phyloP scores from a whole-genome alignment of 805 yeast species.

The Saturnispora mendoncae region DNA sequence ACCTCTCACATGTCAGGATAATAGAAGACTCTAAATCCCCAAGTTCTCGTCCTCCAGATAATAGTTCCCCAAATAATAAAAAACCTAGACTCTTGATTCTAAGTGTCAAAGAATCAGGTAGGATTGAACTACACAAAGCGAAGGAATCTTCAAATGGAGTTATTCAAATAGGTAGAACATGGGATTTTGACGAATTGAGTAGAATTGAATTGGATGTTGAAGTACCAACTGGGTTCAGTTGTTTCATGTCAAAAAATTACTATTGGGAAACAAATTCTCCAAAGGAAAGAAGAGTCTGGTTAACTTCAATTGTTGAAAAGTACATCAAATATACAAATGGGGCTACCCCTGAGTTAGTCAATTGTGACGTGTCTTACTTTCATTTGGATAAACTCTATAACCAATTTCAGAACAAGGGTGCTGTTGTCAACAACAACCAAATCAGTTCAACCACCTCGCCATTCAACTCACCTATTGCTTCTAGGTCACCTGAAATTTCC shows the following conservation, averaged over 20 bases:
- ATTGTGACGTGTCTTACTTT: slow-evolving; percentile 36
- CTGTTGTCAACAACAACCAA: not conserved
- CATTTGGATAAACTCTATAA: slow-evolving; percentile 17
- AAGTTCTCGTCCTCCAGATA: slow-evolving; percentile 55
- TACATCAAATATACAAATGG: slow-evolving; percentile 51
- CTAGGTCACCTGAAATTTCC: not conserved
- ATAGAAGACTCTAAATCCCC: slow-evolving; percentile 70
- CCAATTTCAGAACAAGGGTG: not conserved
- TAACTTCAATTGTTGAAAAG: slow-evolving; percentile 42
- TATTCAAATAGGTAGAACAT: slow-evolving; percentile 86
- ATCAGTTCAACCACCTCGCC: not conserved
- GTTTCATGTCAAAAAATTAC: slow-evolving; percentile 65
- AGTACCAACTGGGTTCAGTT: slow-evolving; percentile 47
- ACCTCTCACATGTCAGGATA: slow-evolving; percentile 68
- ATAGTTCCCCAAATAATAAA: slow-evolving; percentile 37
- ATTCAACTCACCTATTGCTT: not conserved
- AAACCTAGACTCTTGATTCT: slow-evolving; percentile 56
- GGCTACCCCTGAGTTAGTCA: slow-evolving; percentile 39
- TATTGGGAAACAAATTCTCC: slow-evolving; percentile 68
- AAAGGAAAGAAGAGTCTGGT: slow-evolving; percentile 51
- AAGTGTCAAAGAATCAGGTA: slow-evolving; percentile 52
- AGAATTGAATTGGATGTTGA: slow-evolving; percentile 45
- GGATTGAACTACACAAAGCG: slow-evolving; percentile 75
- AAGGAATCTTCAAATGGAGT: slow-evolving; percentile 66
- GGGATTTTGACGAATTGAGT: slow-evolving; percentile 71